phyloP scores from a whole-genome alignment of 257 asterid species.

The Linaria vulgaris region DNA sequence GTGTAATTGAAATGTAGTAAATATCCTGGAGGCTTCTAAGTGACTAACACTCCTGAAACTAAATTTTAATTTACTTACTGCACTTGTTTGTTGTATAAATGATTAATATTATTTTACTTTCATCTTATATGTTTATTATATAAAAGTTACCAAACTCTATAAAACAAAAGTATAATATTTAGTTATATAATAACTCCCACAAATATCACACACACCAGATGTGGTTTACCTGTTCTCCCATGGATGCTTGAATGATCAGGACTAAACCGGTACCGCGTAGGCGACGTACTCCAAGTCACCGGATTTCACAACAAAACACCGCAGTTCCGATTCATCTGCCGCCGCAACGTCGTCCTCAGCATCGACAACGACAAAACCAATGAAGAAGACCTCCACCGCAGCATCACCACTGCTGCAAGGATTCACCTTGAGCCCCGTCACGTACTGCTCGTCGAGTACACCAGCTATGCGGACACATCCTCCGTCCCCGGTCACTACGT shows the following conservation, averaged over 20 bases:
- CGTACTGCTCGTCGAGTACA: constrained; percentile 65
- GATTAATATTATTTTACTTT: no score
- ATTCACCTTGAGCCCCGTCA: constrained; percentile 53
- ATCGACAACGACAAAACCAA: constrained; percentile 74
- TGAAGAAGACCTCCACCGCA: constrained; percentile 73
- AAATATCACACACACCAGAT: no score
- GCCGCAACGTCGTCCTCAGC: constrained; percentile 74
- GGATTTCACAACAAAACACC: constrained; percentile 70
- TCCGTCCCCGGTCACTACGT: constrained; percentile 80
- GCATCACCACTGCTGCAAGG: constrained; percentile 51
- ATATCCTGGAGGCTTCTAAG: no score
- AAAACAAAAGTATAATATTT: no score
- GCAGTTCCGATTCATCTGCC: constrained; percentile 72
- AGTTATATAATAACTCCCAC: no score
- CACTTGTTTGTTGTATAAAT: no score
- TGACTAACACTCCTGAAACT: no score
- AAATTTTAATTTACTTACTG: no score
- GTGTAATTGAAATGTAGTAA: no score
- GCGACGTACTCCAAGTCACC: constrained; percentile 76
- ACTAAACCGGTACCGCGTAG: constrained; percentile 59
- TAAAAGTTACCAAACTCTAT: no score
- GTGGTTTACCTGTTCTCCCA: no score
- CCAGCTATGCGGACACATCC: constrained; percentile 72
- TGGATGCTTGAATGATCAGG: constrained; percentile 31
- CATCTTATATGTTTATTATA: no score